Evolutionary conservation across 139 green algal genomes (phyloP).

Genomic region (Chlorella sp.): DNA sequence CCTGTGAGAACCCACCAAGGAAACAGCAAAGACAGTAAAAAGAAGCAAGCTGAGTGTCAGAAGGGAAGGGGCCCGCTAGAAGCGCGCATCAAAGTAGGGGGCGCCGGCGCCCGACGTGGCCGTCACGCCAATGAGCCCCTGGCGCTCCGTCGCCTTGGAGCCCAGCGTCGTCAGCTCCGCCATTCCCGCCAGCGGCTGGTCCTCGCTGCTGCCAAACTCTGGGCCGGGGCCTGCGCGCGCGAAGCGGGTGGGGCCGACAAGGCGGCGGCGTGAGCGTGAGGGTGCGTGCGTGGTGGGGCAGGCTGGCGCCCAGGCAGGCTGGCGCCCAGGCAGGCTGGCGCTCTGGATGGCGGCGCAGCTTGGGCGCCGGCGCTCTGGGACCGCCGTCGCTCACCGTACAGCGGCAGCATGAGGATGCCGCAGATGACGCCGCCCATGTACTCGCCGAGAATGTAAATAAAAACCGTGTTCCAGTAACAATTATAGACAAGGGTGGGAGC

Average conservation of each 20-base stretch:
- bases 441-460: constrained; percentile 72
- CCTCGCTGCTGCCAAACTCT: neutral
- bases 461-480: constrained; percentile 60
- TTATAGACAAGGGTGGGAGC: constrained; percentile 71
- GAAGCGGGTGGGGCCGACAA: too few relatives aligned
- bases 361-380: constrained; percentile 53
- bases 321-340: neutral
- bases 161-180: neutral
- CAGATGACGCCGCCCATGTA: constrained; percentile 63
- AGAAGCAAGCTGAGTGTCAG: too few relatives aligned
- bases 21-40: too few relatives aligned
- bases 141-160: constrained; percentile 10
- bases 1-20: too few relatives aligned
- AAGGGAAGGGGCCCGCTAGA: too few relatives aligned
- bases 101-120: neutral
- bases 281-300: too few relatives aligned
- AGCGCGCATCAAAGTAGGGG: too few relatives aligned
- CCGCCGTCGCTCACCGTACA: too few relatives aligned
- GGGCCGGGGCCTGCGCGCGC: too few relatives aligned
- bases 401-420: constrained; percentile 63
- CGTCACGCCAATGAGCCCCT: constrained; percentile 11
- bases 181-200: neutral
- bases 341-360: constrained; percentile 2
- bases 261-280: too few relatives aligned
- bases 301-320: neutral